These are phyloP conservation scores for Globisporangium sylvaticum DNA, from an alignment of 352 stramenopile species.

Conservation along the genomic window DNA sequence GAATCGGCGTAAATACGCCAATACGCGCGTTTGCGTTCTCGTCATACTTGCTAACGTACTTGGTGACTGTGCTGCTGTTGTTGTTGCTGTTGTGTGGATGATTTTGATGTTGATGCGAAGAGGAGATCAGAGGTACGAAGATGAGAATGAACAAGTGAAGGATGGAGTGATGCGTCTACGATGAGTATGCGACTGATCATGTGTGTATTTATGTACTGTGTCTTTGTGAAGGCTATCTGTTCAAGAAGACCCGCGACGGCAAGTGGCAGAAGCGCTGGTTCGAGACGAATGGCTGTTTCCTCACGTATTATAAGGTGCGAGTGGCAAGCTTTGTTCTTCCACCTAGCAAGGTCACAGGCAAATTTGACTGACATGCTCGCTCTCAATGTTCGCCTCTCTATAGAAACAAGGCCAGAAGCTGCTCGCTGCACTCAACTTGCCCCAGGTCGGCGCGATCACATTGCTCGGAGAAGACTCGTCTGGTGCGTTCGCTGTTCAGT, in stretches of 20 bases:
- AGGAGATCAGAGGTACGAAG: slow-evolving; percentile 57
- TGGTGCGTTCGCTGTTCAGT: slow-evolving; percentile 24
- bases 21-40: not conserved
- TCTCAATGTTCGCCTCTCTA: not conserved
- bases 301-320: slow-evolving; percentile 98
- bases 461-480: slow-evolving; percentile 67
- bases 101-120: slow-evolving; percentile 7
- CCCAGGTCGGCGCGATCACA: slow-evolving; percentile 87
- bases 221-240: slow-evolving; percentile 76
- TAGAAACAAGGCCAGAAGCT: slow-evolving; percentile 93
- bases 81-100: not conserved
- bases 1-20: not conserved
- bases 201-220: not conserved
- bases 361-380: not conserved
- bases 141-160: not conserved
- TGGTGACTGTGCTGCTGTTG: not conserved
- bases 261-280: slow-evolving; percentile 99
- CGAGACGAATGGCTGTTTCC: slow-evolving; percentile 97
- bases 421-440: slow-evolving; percentile 89
- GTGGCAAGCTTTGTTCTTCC: not conserved
- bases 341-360: not conserved
- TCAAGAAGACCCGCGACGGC: slow-evolving; percentile 92
- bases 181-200: not conserved
- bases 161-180: not conserved
- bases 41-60: not conserved